These are phyloP conservation scores for Lyophyllum semitale DNA, from an alignment of 768 basidiomycete species.

Conservation along the genomic window DNA sequence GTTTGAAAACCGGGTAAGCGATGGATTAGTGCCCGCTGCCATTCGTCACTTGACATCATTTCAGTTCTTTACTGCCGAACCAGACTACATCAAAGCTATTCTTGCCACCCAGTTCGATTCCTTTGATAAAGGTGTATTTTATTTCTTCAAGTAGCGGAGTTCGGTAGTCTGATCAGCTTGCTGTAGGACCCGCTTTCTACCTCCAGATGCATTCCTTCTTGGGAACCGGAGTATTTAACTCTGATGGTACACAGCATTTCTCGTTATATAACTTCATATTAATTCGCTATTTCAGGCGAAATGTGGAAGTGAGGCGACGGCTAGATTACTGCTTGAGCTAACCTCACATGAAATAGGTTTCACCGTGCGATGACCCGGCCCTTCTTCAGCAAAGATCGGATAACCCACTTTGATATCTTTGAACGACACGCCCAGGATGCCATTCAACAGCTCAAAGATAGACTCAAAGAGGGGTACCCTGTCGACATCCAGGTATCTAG, in stretches of 20 bases:
- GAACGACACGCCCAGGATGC: constrained; percentile 53
- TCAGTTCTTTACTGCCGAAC: constrained; percentile 45
- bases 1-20: constrained; percentile 32
- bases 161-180: background rate
- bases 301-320: constrained; percentile 62
- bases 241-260: constrained; percentile 43
- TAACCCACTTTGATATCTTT: constrained; percentile 66
- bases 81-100: constrained; percentile 49
- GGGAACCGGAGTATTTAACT: constrained; percentile 62
- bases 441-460: constrained; percentile 41
- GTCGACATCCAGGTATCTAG: constrained; percentile 61
- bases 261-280: background rate
- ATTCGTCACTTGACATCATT: background rate
- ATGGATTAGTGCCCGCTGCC: background rate
- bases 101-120: constrained; percentile 49
- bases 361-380: constrained; percentile 71
- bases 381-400: constrained; percentile 64
- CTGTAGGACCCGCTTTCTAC: constrained; percentile 25
- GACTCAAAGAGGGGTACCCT: constrained; percentile 47
- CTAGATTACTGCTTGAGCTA: background rate
- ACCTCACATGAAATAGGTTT: constrained; percentile 36
- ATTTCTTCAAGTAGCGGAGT: constrained; percentile 2
- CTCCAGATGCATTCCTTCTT: constrained; percentile 37
- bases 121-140: constrained; percentile 38
- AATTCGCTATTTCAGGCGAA: constrained; percentile 42